A percentile compares a stretch with the other conserved stretches of the same genome.
Conservation (phyloP, 257 asterid genomes). For the Lavandula angustifolia region DNA sequence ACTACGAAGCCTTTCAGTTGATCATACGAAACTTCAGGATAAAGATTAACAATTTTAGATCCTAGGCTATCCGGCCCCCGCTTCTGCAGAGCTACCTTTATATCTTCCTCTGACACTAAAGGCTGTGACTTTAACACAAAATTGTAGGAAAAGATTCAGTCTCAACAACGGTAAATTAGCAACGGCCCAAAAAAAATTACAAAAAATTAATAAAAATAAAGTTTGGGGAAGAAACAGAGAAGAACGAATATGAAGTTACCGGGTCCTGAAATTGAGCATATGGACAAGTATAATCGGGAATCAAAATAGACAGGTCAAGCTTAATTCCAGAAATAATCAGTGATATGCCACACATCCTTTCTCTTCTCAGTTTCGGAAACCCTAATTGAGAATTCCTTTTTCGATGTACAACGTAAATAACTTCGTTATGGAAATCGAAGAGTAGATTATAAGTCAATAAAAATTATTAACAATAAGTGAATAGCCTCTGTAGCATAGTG, state of each 20-base stretch:
- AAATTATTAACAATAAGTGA: too few species aligned
- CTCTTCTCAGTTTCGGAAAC: slow-evolving; percentile 30
- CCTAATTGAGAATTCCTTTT: slow-evolving; percentile 24
- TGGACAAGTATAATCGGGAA: slow-evolving; percentile 43
- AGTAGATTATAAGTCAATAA: too few species aligned
- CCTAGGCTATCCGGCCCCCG: slow-evolving; percentile 95
- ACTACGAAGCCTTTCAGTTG: slow-evolving; percentile 30
- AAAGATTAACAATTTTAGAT: slow-evolving; percentile 47
- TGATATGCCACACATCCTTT: slow-evolving; percentile 91
- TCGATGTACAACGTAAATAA: neutral
- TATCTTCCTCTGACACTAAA: slow-evolving; percentile 56
- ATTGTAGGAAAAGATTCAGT: neutral
- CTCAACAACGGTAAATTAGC: neutral
- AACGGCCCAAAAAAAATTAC: neutral
- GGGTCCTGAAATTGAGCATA: slow-evolving; percentile 38
- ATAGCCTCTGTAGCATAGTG: slow-evolving; percentile 88
- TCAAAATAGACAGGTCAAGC: slow-evolving; percentile 45
- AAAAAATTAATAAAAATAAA: too few species aligned
- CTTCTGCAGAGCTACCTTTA: slow-evolving; percentile 58
- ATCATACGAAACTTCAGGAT: slow-evolving; percentile 28
- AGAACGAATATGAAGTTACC: slow-evolving; percentile 33
- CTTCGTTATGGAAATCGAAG: neutral
- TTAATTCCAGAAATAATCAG: slow-evolving; percentile 67
- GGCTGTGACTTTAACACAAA: slow-evolving; percentile 32
- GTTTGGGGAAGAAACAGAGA: neutral